Base-by-base conservation (phyloP, 108 stramenopile genomes). In the Epithemia pelagica region DNA sequence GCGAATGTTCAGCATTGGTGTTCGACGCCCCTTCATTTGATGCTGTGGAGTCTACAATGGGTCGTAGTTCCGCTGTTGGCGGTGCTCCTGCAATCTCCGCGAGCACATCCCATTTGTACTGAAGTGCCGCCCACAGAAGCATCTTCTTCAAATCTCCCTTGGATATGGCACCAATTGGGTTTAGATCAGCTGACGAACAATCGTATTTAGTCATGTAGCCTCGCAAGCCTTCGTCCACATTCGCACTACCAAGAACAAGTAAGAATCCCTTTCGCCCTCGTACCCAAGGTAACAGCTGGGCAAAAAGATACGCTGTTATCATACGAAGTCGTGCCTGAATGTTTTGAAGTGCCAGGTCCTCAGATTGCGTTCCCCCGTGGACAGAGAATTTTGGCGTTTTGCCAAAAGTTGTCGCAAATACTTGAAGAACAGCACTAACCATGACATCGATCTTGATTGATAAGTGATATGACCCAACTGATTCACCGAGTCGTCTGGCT, bases 191-290 rank as follows among this genome's bases (percentile, higher is more conserved):
- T 22, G 89, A 86, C 52, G 91, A 94, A 68, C 99, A 99, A 79
- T 99, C 99, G 69, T 99, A 99, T 74, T 99, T 99, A 21, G 99
- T 99, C 94, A 98, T 91, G 82, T 99, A 99, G 8, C 99, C 99
- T 28, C 99, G 90, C 59, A 99, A 79, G 10, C 94, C 94, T 73
- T 99, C 99, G 71, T 99, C 99, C 8, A 98, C 99, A 78, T 99
- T 99, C 65, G 95, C 97, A 63, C 89, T 92, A 32, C 99, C 97
- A 54, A 99, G 73, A 27, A 99, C 99, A 0, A 99, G 82, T 25
- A 99, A 77, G 67, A 97, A 99, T 54, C 97, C 97, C 18, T 64
- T 58, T 5, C 82, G 67, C 1, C 88, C 85, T 1, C 99, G 86
- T 3, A 88, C 82, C 99, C 97, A 98, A 1, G 97, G 99, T 24